Evolutionary conservation across 2,329 filamentous ascomycete species (phyloP), one percentile per base, ranked within the genome.

Genomic region (Penicillium sp.): DNA sequence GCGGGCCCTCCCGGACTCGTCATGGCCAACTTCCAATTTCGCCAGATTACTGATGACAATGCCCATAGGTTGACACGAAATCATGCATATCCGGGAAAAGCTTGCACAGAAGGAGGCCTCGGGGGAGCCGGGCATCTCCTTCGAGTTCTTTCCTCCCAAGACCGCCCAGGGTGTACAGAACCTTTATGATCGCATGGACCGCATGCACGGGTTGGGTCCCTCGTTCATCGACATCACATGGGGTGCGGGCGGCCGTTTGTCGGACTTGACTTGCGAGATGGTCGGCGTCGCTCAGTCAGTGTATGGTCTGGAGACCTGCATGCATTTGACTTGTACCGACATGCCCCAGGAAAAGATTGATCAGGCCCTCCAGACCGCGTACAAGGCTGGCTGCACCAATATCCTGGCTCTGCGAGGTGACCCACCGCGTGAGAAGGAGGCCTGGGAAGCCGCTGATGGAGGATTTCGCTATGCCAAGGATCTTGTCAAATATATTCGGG

Each of bases 111-210:
- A 92, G 75, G 86, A 92, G 77, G 83, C 84, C 78, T 85, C 87
- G 69, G 86, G 87, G 72, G 85, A 89, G 69, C 89, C 92, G 55
- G 94, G 92, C 71, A 97, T 97, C 82, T 99, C 94, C 57, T 99
- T 99, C 80, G 94, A 99, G 76, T 99, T 96, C 82, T 99, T 99
- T 78, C 94, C 94, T 49, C 94, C 94, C 37, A 99, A 99, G 81
- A 99, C 94, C 4, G 75, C 76, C 22, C 76, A 79, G 78, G 94
- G 94, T 82, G 93, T 99, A 12, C 94, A 99, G 79, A 99, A 99
- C 75, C 87, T 99, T 55, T 99, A 99, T 82, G 94, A 99, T 68
- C 90, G 94, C 66, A 97, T 99, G 90, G 94, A 99, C 77, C 92
- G 92, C 77, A 99, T 99, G 94, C 92, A 96, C 76, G 85, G 88